phyloP scores from a whole-genome alignment of 495 filamentous ascomycete genomes.

The Annulohypoxylon nitens region DNA sequence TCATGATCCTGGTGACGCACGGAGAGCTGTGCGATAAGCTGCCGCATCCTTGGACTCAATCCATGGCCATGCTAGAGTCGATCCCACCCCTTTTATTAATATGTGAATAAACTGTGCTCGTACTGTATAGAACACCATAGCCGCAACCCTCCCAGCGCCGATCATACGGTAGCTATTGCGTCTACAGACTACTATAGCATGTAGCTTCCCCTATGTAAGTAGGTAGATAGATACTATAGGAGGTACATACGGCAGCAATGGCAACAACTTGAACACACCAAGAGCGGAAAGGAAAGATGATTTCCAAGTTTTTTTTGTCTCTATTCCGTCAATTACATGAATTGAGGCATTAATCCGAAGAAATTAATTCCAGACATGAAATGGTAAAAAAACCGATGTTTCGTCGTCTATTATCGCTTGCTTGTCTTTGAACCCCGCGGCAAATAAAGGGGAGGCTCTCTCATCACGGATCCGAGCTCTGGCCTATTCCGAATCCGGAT shows the following conservation, averaged over 20 bases:
- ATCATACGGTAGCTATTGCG: conserved; percentile 29
- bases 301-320: conserved; percentile 1
- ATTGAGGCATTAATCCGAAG: conserved; percentile 9
- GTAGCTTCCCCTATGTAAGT: neutral
- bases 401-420: neutral
- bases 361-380: neutral
- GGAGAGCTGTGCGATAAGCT: conserved; percentile 43
- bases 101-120: conserved; percentile 12
- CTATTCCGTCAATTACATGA: neutral
- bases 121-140: conserved; percentile 42
- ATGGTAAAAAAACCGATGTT: neutral
- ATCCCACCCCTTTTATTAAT: conserved; percentile 44
- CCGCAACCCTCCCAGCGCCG: conserved; percentile 34
- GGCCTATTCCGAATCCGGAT: conserved; percentile 29
- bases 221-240: neutral
- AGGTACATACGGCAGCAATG: conserved; percentile 2
- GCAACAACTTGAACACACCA: neutral
- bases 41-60: conserved; percentile 40
- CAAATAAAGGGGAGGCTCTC: conserved; percentile 25
- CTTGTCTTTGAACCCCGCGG: conserved; percentile 21
- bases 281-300: neutral
- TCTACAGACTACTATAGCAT: conserved; percentile 4
- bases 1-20: conserved; percentile 37
- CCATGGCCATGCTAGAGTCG: conserved; percentile 36
- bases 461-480: conserved; percentile 5